Evolutionary conservation across 306 rosid genomes (phyloP), one percentile per base, ranked within the genome.

Genomic region (Cucurbita ficifolia): DNA sequence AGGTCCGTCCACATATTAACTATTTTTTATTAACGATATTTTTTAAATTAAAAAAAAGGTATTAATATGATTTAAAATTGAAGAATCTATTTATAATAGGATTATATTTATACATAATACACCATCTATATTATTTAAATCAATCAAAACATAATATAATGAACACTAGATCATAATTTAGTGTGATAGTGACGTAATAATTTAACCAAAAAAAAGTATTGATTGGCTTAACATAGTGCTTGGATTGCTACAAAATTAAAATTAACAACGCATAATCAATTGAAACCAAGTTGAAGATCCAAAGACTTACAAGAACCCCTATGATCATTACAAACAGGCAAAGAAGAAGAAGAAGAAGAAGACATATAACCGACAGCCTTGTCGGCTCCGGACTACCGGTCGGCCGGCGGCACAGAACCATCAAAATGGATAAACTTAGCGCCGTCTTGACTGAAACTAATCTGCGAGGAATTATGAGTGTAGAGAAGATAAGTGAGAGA

Each of bases 241-340:
- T 8, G 35, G 35, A 63, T 40, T 63, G 50, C 33, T 63, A 63
- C 50, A 40, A 63, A 19, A 10, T 63, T 63, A n/a, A 61, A 61
- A 62, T 16, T 62, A 33, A 62, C 2, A 10, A 56, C 2, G 35
- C 62, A 12, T 38, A 22, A 21, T 24, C 12, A 42, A 67, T 67
- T 82, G 38, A 93, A 81, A 70, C 88, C 89, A 76, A 93, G 75
- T 65, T 88, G 92, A 81, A 93, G 94, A 88, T 93, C 96, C 79
- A 87, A 81, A 64, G 75, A 87, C 78, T 86, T 93, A 71, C 85
- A 87, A 61, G 53, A 42, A 19, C 35, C 10, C 33, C 33, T 29
- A 6, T 0, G 4, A 21, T 14, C 42, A 73, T 84, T 59, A 81
- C 84, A 18, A 86, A 76, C 79, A 73, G 86, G 79, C 79, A 76